A percentile compares a stretch with the other conserved stretches of the same genome.
Conservation (phyloP, 805 yeast species). For the Kodamaea jinghongensis region DNA sequence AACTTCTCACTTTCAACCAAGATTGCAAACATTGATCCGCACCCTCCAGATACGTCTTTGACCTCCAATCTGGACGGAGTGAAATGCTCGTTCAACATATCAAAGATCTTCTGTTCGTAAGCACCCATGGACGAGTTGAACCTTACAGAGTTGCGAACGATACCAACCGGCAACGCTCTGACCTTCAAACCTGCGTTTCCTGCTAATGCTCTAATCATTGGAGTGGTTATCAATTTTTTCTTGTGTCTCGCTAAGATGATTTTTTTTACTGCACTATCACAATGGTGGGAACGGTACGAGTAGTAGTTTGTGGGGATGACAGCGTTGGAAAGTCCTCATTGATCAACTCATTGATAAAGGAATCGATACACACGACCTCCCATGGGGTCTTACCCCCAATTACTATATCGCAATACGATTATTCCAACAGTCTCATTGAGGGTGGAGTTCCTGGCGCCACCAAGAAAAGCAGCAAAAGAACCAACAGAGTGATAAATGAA, state of each 20-base stretch:
- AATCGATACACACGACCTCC: constrained; percentile 46
- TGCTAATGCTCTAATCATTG: constrained; percentile 3
- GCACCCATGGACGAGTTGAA: constrained; percentile 39
- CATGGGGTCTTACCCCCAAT: constrained; percentile 68
- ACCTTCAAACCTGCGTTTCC: not conserved
- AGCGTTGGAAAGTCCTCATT: constrained; percentile 83
- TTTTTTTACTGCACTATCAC: constrained; percentile 1
- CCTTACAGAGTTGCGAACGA: constrained; percentile 1
- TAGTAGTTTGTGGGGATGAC: constrained; percentile 93
- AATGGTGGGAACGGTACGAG: constrained; percentile 44
- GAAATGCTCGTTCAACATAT: constrained; percentile 52
- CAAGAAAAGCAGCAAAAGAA: constrained; percentile 5
- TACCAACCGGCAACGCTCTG: not conserved
- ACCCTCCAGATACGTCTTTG: constrained; percentile 84
- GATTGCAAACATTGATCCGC: constrained; percentile 98
- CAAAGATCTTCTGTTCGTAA: constrained; percentile 63
- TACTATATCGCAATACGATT: constrained; percentile 65
- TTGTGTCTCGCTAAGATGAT: not conserved
- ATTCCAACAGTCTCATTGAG: constrained; percentile 41
- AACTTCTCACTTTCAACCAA: constrained; percentile 68
- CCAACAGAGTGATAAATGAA: constrained; percentile 1
- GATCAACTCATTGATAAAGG: constrained; percentile 78
- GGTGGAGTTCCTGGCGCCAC: not conserved
- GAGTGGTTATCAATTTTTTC: not conserved
- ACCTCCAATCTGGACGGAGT: constrained; percentile 65